Conservation (phyloP, 306 rosid species). For the Dalbergia cultrata region DNA sequence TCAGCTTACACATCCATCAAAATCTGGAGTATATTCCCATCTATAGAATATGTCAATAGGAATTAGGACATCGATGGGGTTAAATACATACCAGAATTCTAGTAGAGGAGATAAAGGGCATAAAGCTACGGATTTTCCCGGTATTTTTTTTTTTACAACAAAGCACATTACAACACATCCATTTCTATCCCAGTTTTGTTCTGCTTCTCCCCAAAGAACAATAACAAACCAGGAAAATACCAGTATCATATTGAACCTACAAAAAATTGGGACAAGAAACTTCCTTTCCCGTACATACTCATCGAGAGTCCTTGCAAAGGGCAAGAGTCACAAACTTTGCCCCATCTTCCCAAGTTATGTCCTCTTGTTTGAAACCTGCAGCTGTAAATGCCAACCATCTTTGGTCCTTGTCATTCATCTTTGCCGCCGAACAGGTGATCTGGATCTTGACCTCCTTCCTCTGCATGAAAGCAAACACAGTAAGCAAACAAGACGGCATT, state of each 20-base stretch:
- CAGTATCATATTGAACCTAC: constrained; percentile 44
- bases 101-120: background rate
- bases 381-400: constrained; percentile 30
- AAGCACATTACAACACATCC: constrained; percentile 48
- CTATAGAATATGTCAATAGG: constrained; percentile 24
- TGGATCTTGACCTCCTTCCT: constrained; percentile 88
- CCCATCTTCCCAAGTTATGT: constrained; percentile 16
- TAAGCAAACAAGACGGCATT: constrained; percentile 46
- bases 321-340: constrained; percentile 33
- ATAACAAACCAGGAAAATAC: constrained; percentile 41
- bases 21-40: constrained; percentile 26
- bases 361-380: constrained; percentile 5
- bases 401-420: constrained; percentile 57
- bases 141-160: constrained; percentile 35
- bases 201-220: constrained; percentile 33
- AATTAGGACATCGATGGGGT: constrained; percentile 6
- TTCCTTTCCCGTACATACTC: constrained; percentile 28
- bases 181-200: constrained; percentile 35
- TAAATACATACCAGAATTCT: constrained; percentile 25
- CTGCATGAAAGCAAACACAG: constrained; percentile 59
- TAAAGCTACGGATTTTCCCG: background rate
- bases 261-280: constrained; percentile 43
- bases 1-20: constrained; percentile 8
- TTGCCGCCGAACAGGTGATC: constrained; percentile 80
- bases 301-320: constrained; percentile 20